Conservation (phyloP, 225 moss, liverwort and hornwort species). For the Rhytidiadelphus loreus region DNA sequence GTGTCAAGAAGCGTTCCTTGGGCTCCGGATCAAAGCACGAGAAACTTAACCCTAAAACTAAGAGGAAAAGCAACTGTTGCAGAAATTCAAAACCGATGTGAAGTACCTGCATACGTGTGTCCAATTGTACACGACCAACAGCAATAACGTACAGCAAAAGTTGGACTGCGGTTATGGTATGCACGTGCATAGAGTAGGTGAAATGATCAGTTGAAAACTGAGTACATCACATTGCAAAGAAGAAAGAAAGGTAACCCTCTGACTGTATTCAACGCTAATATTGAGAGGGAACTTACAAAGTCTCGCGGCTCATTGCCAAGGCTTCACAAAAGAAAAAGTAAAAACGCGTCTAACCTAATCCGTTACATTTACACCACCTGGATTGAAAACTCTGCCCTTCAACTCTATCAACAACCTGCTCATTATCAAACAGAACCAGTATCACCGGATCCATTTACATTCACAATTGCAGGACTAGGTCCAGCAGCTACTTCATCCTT, state of each 20-base stretch:
- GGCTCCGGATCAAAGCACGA: neutral
- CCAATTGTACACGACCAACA: neutral
- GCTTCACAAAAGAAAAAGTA: neutral
- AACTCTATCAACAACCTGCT: constrained; percentile 2
- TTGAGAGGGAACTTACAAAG: constrained; percentile 2
- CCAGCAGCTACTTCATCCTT: constrained; percentile 5
- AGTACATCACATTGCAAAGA: neutral
- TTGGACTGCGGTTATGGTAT: neutral
- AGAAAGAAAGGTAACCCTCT: neutral
- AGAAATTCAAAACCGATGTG: neutral
- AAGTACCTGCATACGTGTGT: neutral
- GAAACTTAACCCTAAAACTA: neutral
- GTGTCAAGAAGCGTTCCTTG: constrained; percentile 1
- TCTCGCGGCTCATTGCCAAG: neutral
- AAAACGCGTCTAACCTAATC: constrained; percentile 7
- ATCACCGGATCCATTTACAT: constrained; percentile 24
- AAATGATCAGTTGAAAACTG: neutral
- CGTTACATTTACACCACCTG: constrained; percentile 13
- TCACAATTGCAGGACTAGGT: neutral
- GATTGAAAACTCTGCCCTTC: neutral
- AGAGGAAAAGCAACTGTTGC: neutral
- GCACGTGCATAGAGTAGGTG: neutral
- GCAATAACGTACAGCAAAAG: neutral
- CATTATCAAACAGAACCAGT: neutral
- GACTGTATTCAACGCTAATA: neutral